Conservation (phyloP, 805 yeast genomes). For the Myxozyma neotropica region DNA sequence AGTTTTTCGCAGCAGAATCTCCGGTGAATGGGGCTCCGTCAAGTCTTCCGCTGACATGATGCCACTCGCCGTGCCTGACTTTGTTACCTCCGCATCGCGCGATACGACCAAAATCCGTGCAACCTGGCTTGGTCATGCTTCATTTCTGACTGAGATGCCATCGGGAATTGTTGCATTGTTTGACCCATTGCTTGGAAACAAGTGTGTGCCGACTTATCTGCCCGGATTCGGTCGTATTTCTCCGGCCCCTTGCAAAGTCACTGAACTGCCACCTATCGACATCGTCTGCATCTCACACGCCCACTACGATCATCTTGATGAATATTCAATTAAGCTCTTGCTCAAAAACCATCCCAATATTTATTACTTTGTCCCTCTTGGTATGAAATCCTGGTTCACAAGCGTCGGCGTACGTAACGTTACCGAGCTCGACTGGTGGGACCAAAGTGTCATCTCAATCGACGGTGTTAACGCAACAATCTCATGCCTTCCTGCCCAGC, state of each 20-base stretch:
- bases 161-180: constrained; percentile 21
- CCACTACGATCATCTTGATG: constrained; percentile 48
- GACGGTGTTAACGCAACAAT: constrained; percentile 16
- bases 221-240: constrained; percentile 79
- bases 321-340: constrained; percentile 9
- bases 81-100: neutral
- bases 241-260: constrained; percentile 69
- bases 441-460: constrained; percentile 43
- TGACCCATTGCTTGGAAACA: constrained; percentile 21
- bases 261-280: constrained; percentile 67
- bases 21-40: constrained; percentile 20
- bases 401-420: constrained; percentile 60
- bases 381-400: constrained; percentile 62
- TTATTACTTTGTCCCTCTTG: constrained; percentile 66
- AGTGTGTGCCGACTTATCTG: constrained; percentile 20
- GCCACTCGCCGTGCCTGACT: constrained; percentile 17
- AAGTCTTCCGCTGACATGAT: constrained; percentile 15
- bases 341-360: constrained; percentile 12
- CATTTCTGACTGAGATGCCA: constrained; percentile 23
- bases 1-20: neutral
- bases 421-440: constrained; percentile 94
- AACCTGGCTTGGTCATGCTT: constrained; percentile 32
- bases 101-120: constrained; percentile 16
- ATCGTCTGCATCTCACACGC: constrained; percentile 83
- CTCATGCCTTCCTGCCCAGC: constrained; percentile 24